Evolutionary conservation across 1,139 yeast genomes (phyloP).

Genomic region (Arxiozyma slooffiae): DNA sequence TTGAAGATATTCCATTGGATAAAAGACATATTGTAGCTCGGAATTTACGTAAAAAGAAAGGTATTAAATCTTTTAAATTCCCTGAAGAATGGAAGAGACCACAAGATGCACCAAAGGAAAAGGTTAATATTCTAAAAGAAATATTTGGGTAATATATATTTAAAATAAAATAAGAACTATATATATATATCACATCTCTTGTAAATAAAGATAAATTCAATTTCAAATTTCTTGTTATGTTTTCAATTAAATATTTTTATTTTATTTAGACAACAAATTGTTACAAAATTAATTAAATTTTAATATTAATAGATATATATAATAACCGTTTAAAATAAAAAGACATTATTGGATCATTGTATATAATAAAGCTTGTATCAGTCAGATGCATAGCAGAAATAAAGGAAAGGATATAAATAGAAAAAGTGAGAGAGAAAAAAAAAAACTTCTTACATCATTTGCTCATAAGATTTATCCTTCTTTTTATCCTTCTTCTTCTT

Average conservation of each 20-base stretch:
- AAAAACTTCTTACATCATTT: not conserved
- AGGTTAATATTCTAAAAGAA: slow-evolving; percentile 16
- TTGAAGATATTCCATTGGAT: slow-evolving; percentile 74
- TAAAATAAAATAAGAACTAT: not conserved
- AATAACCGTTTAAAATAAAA: not conserved
- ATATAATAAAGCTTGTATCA: not conserved
- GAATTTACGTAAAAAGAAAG: slow-evolving; percentile 37
- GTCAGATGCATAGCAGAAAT: not conserved
- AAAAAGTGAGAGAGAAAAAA: not conserved
- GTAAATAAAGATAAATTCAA: not conserved
- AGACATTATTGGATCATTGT: not conserved
- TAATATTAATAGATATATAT: not conserved
- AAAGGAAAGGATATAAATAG: not conserved
- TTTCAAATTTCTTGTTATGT: not conserved
- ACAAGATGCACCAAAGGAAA: slow-evolving; percentile 46
- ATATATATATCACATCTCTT: not conserved
- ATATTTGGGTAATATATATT: no score
- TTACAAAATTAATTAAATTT: not conserved
- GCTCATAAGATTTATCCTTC: slow-evolving; percentile 26
- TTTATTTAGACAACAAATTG: not conserved
- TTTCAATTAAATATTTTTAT: not conserved
- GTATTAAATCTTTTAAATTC: slow-evolving; percentile 36
- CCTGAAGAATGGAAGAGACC: slow-evolving; percentile 87
- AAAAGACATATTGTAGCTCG: slow-evolving; percentile 51
- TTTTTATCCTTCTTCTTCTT: slow-evolving; percentile 38